Conservation (phyloP, 495 filamentous ascomycete species). For the Daldinia decipiens region DNA sequence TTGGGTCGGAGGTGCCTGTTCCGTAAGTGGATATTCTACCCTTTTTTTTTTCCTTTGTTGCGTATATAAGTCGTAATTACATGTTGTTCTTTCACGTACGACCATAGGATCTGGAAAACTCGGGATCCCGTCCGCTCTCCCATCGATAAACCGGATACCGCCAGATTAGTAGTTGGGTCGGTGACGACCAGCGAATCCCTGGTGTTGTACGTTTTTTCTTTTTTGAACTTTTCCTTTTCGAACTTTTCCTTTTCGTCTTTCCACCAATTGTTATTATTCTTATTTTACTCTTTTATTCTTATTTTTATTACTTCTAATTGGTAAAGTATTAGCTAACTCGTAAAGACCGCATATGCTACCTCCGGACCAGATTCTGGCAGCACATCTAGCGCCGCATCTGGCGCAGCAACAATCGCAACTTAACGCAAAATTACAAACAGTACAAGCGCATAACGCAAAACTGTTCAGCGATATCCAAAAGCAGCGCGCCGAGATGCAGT, state of each 20-base stretch:
- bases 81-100: constrained; percentile 47
- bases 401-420: constrained; percentile 68
- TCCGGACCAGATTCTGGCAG: constrained; percentile 69
- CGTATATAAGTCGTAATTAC: constrained; percentile 35
- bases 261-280: constrained; percentile 2
- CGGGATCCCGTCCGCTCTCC: constrained; percentile 64
- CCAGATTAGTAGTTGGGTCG: constrained; percentile 60
- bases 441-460: constrained; percentile 70
- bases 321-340: background rate
- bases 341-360: constrained; percentile 80
- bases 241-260: constrained; percentile 8
- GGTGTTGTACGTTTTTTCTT: constrained; percentile 58
- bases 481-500: constrained; percentile 80
- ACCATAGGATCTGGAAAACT: constrained; percentile 58
- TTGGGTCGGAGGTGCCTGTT: constrained; percentile 48
- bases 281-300: constrained; percentile 14
- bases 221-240: constrained; percentile 12
- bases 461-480: constrained; percentile 69
- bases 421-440: constrained; percentile 67
- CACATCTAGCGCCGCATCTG: constrained; percentile 77
- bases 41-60: background rate
- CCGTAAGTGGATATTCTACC: constrained; percentile 55
- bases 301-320: background rate
- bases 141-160: constrained; percentile 55
- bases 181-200: constrained; percentile 61